These are phyloP conservation scores for Opeltia flavorubescens DNA, from an alignment of 495 filamentous ascomycete species.

Conservation along the genomic window DNA sequence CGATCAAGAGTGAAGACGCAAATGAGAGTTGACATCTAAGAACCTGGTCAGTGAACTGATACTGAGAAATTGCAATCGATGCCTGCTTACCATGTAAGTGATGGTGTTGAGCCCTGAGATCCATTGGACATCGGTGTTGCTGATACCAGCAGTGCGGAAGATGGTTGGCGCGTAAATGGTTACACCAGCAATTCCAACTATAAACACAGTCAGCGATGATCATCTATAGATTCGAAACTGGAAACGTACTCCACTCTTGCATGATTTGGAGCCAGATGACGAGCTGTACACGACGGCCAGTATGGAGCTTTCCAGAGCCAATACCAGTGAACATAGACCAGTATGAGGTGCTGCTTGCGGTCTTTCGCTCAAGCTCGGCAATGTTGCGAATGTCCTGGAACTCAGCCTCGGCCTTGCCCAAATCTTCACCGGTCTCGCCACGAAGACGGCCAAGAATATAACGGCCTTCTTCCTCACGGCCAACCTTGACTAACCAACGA, in stretches of 20 bases:
- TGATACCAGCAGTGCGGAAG: conserved; percentile 52
- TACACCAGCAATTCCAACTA: conserved; percentile 57
- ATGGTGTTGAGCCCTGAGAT: conserved; percentile 56
- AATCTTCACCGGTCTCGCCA: conserved; percentile 40
- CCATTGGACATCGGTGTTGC: conserved; percentile 47
- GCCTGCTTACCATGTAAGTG: conserved; percentile 35
- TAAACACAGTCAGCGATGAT: no score
- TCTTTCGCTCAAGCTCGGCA: conserved; percentile 40
- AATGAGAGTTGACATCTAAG: conserved; percentile 39
- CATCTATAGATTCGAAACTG: no score
- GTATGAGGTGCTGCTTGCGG: conserved; percentile 39
- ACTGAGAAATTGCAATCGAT: neutral
- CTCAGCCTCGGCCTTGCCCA: conserved; percentile 41
- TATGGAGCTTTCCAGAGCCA: conserved; percentile 48
- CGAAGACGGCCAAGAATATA: conserved; percentile 49
- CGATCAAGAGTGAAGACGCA: conserved; percentile 44
- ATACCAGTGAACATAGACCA: conserved; percentile 49
- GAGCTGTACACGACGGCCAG: conserved; percentile 50
- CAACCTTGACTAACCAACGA: conserved; percentile 49
- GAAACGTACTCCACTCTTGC: conserved; percentile 63
- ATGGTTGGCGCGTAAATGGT: conserved; percentile 56
- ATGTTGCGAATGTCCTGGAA: conserved; percentile 49
- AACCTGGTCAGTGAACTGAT: conserved; percentile 16
- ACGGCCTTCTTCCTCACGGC: conserved; percentile 44
- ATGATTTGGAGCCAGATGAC: conserved; percentile 62